phyloP scores from a whole-genome alignment of 2,329 filamentous ascomycete species.

The Aspergillus flavus region DNA sequence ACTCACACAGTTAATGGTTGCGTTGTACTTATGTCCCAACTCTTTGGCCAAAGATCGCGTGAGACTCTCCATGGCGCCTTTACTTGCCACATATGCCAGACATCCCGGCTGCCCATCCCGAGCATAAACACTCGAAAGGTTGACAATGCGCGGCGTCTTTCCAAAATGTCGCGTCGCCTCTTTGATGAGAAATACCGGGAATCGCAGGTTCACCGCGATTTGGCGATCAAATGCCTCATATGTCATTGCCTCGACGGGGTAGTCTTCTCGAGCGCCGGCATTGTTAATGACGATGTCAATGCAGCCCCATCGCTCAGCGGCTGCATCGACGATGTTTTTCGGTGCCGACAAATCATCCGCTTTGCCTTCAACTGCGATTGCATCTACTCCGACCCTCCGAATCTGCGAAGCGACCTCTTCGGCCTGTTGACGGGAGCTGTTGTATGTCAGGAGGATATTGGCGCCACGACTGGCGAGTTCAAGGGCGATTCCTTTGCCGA shows the following conservation, averaged over 20 bases:
- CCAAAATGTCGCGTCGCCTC: neutral
- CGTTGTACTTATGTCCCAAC: neutral
- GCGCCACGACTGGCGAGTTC: constrained; percentile 53
- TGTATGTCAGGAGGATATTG: constrained; percentile 24
- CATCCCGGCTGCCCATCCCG: neutral
- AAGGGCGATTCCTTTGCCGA: constrained; percentile 52
- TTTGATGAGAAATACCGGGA: neutral
- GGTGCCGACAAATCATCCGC: neutral
- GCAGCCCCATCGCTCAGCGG: constrained; percentile 8
- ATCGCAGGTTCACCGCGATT: neutral
- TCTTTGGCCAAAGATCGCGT: neutral
- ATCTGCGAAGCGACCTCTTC: constrained; percentile 6
- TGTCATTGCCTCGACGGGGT: constrained; percentile 2
- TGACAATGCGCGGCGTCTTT: neutral
- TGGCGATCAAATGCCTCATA: neutral
- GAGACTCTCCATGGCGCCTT: neutral
- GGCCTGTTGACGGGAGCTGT: constrained; percentile 4
- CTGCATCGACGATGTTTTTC: neutral
- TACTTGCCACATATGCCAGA: neutral
- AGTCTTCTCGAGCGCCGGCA: constrained; percentile 13
- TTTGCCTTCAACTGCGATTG: neutral
- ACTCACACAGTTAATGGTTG: neutral
- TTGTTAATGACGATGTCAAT: constrained; percentile 18
- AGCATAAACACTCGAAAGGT: neutral
- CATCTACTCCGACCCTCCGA: constrained; percentile 3